phyloP scores from a whole-genome alignment of 202 grass and related monocot species.

The Panicum virgatum region DNA sequence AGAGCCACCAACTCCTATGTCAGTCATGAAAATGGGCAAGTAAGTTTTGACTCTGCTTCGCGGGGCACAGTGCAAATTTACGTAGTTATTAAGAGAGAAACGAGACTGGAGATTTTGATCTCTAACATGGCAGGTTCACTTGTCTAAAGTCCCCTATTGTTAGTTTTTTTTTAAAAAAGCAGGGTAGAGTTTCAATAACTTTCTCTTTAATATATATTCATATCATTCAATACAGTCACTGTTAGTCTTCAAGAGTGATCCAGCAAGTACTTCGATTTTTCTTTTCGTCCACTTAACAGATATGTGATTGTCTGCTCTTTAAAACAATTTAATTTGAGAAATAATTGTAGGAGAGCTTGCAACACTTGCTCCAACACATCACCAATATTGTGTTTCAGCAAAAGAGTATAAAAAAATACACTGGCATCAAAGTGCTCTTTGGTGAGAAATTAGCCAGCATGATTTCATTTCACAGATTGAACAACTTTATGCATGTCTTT shows the following conservation, averaged over 20 bases:
- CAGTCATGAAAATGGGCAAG: slow-evolving; percentile 80
- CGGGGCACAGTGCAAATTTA: neutral
- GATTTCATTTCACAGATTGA: neutral
- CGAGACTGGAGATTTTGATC: neutral
- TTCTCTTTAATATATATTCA: neutral
- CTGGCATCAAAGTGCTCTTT: neutral
- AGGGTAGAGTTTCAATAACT: neutral
- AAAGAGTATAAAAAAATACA: neutral
- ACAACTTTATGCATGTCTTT: neutral
- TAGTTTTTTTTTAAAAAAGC: neutral
- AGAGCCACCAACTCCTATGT: slow-evolving; percentile 78
- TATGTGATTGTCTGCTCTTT: neutral
- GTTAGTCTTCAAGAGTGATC: neutral
- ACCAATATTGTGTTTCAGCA: neutral
- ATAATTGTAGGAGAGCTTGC: neutral
- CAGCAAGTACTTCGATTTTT: neutral
- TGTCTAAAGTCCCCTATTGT: neutral
- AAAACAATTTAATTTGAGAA: neutral
- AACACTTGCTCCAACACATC: neutral
- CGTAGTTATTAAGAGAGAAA: neutral
- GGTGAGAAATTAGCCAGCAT: neutral
- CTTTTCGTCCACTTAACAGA: neutral
- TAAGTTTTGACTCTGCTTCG: slow-evolving; percentile 48
- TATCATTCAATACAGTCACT: neutral
- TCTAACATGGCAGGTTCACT: slow-evolving; percentile 13